Evolutionary conservation across 1,139 yeast species (phyloP), one percentile per base, ranked within the genome.

Genomic region (Blastobotrys elegans): DNA sequence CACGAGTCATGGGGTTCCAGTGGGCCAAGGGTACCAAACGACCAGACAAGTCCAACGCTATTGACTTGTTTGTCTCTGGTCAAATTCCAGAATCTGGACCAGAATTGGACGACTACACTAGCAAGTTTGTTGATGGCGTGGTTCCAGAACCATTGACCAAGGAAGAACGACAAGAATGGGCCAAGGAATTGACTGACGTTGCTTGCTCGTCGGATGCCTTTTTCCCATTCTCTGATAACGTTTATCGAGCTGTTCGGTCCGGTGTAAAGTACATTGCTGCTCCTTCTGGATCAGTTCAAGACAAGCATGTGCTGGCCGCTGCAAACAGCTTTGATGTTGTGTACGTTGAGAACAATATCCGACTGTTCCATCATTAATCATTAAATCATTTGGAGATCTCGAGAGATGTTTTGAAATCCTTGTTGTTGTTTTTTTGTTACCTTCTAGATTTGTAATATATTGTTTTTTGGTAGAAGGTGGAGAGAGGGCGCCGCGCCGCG

Each of bases 221-320:
- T 80, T 92, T 92, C 95, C 98, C 98, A 72, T 92, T 92, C 92
- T 95, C 97, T 56, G 98, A 92, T 71, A 92, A 94, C 65, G 96
- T 94, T 59, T 89, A 90, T 80, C 81, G 98, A 70, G 97, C 97
- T 53, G 96, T 83, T 48, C 82, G 87, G 74, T 84, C 95, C 22
- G 98, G 98, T 68, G 98, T 89, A 61, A 88, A 86, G 71, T 92
- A 74, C 73, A 77, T 92, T 64, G 95, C 96, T 61, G 98, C 98
- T 46, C 96, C 98, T 53, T 80, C 95, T 47, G 98, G 98, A 46
- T 88, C 97, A 16, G 97, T 94, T 55, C 92, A 88, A 90, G 98
- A 92, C 72, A 84, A 86, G 75, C 96, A 92, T 50, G 98, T 92
- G 43, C 82, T 92, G 61, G 86, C 82, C 58, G 96, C 97, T 60